phyloP scores from a whole-genome alignment of 2,329 filamentous ascomycete genomes.

The Ophiocordyceps camponoti-floridani region DNA sequence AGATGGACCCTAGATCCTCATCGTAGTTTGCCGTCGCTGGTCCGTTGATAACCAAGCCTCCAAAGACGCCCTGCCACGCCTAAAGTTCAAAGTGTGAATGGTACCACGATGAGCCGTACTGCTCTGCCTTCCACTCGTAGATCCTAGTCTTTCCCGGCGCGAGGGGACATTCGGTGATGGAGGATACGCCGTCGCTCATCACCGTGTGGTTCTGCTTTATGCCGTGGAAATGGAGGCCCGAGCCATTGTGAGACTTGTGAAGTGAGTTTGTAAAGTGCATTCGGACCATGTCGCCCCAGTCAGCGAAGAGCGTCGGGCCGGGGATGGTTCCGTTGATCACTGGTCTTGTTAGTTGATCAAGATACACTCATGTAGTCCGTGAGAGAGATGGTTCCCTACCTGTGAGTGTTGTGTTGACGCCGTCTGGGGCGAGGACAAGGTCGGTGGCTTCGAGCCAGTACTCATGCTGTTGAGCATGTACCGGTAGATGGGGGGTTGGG shows the following conservation, averaged over 20 bases:
- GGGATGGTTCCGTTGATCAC: constrained; percentile 40
- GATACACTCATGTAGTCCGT: not conserved
- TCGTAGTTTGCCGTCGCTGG: constrained; percentile 42
- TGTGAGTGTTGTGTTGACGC: constrained; percentile 13
- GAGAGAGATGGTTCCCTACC: not conserved
- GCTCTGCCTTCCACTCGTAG: constrained; percentile 38
- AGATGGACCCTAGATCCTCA: constrained; percentile 39
- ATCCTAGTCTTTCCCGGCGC: constrained; percentile 31
- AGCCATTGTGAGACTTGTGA: constrained; percentile 28
- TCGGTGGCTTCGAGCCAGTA: constrained; percentile 25
- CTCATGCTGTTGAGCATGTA: too few relatives aligned
- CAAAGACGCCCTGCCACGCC: constrained; percentile 36
- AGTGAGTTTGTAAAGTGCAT: constrained; percentile 35
- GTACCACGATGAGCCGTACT: constrained; percentile 40
- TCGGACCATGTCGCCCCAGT: constrained; percentile 30
- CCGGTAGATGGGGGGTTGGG: too few relatives aligned
- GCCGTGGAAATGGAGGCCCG: constrained; percentile 45
- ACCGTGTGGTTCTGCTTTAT: constrained; percentile 36
- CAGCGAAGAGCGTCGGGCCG: constrained; percentile 36
- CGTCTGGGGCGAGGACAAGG: constrained; percentile 24
- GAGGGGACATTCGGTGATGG: constrained; percentile 30
- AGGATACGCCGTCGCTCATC: constrained; percentile 36
- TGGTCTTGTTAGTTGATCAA: not conserved
- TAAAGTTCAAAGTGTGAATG: constrained; percentile 38
- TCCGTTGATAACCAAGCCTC: constrained; percentile 43